phyloP scores from a whole-genome alignment of 75 land plant species.

The Cunninghamia lanceolata region DNA sequence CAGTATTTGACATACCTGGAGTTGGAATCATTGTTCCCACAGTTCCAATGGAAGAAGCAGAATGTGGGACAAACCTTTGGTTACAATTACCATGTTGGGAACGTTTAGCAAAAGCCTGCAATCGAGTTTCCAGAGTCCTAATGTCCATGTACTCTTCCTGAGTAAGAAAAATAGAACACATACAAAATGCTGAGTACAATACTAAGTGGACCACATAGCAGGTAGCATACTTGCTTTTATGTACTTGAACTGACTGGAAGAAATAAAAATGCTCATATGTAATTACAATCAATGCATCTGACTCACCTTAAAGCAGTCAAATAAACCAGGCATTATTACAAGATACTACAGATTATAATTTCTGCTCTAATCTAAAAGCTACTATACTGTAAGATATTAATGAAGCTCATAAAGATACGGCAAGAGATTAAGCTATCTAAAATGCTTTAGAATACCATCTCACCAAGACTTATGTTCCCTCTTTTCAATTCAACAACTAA shows the following conservation, averaged over 20 bases:
- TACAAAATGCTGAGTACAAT: neutral
- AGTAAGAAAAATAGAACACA: neutral
- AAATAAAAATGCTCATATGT: neutral
- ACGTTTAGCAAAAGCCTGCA: conserved; percentile 41
- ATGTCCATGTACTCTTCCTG: conserved; percentile 80
- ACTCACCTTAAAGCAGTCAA: neutral
- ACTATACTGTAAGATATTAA: neutral
- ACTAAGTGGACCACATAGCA: neutral
- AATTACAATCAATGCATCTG: neutral
- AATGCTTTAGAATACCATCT: too few relatives aligned
- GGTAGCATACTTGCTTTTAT: neutral
- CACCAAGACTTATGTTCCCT: too few relatives aligned
- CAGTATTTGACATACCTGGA: conserved; percentile 51
- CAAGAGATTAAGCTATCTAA: too few relatives aligned
- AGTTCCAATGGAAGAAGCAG: conserved; percentile 13
- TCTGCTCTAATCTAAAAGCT: neutral
- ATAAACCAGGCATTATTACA: neutral
- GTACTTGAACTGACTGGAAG: neutral
- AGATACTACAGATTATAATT: neutral
- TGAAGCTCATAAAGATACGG: too few relatives aligned
- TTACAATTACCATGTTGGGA: conserved; percentile 22
- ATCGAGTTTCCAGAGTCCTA: conserved; percentile 63
- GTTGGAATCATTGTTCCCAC: conserved; percentile 75
- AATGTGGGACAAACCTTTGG: conserved; percentile 15
- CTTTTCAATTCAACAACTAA: too few relatives aligned